Evolutionary conservation across 306 rosid genomes (phyloP).

Genomic region (Acacia melanoxylon): DNA sequence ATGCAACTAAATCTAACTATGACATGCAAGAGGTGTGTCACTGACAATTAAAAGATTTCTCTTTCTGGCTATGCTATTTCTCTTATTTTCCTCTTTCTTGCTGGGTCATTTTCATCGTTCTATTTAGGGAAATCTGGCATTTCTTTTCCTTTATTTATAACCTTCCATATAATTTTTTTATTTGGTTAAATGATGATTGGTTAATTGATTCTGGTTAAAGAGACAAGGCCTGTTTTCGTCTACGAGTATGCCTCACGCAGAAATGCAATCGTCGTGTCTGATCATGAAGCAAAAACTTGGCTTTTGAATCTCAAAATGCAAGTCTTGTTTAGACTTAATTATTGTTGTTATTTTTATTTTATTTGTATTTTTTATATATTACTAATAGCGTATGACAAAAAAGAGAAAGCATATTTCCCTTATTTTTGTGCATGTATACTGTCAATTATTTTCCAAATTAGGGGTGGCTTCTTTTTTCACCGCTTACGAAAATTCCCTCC

Average conservation of each 20-base stretch:
- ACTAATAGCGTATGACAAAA: neutral
- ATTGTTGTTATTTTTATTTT: neutral
- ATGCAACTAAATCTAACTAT: neutral
- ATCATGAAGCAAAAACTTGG: neutral
- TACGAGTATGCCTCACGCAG: neutral
- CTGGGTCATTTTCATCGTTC: neutral
- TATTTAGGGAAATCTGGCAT: neutral
- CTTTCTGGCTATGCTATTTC: neutral
- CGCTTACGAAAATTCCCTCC: neutral
- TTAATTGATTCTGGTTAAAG: neutral
- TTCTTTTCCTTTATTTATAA: neutral
- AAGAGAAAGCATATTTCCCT: neutral
- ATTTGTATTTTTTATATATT: neutral
- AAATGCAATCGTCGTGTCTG: neutral
- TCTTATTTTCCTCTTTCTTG: neutral
- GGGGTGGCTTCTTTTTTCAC: neutral
- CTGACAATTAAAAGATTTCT: neutral
- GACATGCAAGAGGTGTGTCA: conserved; percentile 36
- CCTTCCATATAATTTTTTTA: neutral
- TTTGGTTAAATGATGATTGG: neutral
- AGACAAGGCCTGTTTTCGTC: neutral
- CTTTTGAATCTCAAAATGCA: neutral
- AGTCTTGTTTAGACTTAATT: neutral
- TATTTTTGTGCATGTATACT: neutral
- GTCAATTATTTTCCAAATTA: neutral